Evolutionary conservation across 805 yeast species (phyloP), one percentile per base, ranked within the genome.

Genomic region (Myxozyma neotropica): DNA sequence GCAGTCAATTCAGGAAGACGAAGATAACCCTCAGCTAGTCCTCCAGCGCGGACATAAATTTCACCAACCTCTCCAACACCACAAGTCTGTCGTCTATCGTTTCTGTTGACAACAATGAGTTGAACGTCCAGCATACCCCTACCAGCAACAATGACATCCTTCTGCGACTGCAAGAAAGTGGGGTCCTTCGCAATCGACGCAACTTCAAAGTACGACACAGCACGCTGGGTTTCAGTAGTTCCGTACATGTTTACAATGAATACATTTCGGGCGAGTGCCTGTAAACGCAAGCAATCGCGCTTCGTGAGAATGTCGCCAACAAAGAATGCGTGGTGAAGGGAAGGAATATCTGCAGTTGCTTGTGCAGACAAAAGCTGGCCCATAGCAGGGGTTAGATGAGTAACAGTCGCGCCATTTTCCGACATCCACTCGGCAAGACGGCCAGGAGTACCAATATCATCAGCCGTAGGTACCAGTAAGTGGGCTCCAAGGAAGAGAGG

Each of bases 51-150:
- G 10, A 95, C 98, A 71, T 94, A 94, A 64, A 94, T 92, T 74
- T 94, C 99, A 71, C 99, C 99, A 61, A 94, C 94, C 75, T 94
- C 99, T 67, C 99, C 99, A 65, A 94, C 91, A 75, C 97, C 99
- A 79, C 99, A 94, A 6, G 94, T 84, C 75, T 90, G 95, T 19
- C 89, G 81, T 59, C 88, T 82, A 69, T 93, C 96, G 69, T 88
- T 79, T 72, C 98, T 81, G 78, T 95, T 94, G 42, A 94, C 97
- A 61, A 94, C 96, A 58, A 95, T 80, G 59, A 94, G 78, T 74
- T 94, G 99, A 42, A 94, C 99, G 71, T 94, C 92, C 59, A 81
- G 75, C 99, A 94, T 94, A 73, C 99, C 99, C 68, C 84, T 86
- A 64, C 99, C 99, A 17, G 99, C 99, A 56, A 99, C 98, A 87